Base-by-base conservation (phyloP, 2,329 filamentous ascomycete genomes). In the Plectosphaerella plurivora region DNA sequence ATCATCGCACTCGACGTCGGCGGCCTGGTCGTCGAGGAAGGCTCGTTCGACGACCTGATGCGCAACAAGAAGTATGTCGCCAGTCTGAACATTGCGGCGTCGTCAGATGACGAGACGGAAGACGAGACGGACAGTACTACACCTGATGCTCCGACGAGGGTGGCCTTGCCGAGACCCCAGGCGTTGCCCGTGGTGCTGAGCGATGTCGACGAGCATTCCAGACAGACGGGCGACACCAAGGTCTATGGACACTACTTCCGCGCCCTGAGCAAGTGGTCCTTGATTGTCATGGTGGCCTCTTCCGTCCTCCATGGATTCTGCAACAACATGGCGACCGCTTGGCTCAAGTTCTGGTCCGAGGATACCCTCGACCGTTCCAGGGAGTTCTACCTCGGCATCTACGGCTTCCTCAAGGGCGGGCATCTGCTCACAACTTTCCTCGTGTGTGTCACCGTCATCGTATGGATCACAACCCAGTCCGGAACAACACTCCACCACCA, bases 1-100 rank as follows among this genome's bases (percentile, higher is more conserved):
- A 72, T 81, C 8, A 70, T 81, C 39, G 74, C 71, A 0, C 67
- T 82, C 0, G 69, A 68, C 0, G 36, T 57, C 1, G 67, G 70
- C 10, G 76, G 77, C 0, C 66, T 58, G 0, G 54, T 79, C 1
- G 61, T 72, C 1, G 75, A 81, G 33, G 70, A 79, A 33, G 56
- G 56, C 1, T 66, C 56, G 1, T 75, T 72, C 24, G 50, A 63
- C 3, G 59, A 68, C n/a, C 62, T 74, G n/a, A 58, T 57, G 52
- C 58, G 56, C 1, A 65, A 67, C 47, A 55, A 61, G 39, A 64
- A 62, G 48, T 70, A 70, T 28, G 62, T 70, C 2, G 59, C 63
- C 14, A 61, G 59, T 22, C 60, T 69, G 1, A 65, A 62, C 0
- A 50, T 69, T 14, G 58, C 58, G 28, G 56, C 48, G 2, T 49